Evolutionary conservation across 768 basidiomycete genomes (phyloP), one percentile per base, ranked within the genome.

Genomic region (Gelatoporia subvermispora): DNA sequence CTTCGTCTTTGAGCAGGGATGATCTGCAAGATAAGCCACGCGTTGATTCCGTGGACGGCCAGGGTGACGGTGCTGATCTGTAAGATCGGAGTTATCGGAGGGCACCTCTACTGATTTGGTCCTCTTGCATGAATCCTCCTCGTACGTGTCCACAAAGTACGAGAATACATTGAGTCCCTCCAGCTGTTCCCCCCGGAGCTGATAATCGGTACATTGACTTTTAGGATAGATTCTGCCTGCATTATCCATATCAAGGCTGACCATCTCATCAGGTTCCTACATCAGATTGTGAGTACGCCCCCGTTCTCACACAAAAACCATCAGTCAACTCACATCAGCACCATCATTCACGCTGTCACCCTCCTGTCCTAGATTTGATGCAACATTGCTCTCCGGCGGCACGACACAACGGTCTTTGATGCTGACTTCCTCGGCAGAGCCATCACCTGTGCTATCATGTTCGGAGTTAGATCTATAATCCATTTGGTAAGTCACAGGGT

Each of bases 111-210:
- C n/a, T n/a, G n/a, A n/a, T n/a, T 15, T 45, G 13, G 39, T 37
- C 24, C 35, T 73, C 62, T n/a, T 47, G n/a, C n/a, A n/a, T n/a
- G n/a, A n/a, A n/a, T n/a, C n/a, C n/a, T n/a, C n/a, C n/a, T n/a
- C n/a, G n/a, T 70, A 70, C 0, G 70, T 70, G 28, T 69, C 47
- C 3, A 64, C 38, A 20, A 65, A 61, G 42, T 65, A 70, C 4
- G 56, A 46, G 4, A 63, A 23, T 4, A 67, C 17, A 39, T 54
- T 61, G 3, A 31, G 42, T 10, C 48, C 21, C 2, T 45, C 40
- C 1, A 70, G 50, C 3, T 28, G 52, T 0, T 56, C 44, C 3
- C 68, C 67, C 0, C 64, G 54, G 8, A 41, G 38, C 0, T 9
- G 7, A 44, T 71, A 70, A 34, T 70, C 66, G 11, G 44, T 48